These are phyloP conservation scores for Aureobasidium mangrovei DNA, from an alignment of 2,329 filamentous ascomycete genomes.

Conservation along the genomic window DNA sequence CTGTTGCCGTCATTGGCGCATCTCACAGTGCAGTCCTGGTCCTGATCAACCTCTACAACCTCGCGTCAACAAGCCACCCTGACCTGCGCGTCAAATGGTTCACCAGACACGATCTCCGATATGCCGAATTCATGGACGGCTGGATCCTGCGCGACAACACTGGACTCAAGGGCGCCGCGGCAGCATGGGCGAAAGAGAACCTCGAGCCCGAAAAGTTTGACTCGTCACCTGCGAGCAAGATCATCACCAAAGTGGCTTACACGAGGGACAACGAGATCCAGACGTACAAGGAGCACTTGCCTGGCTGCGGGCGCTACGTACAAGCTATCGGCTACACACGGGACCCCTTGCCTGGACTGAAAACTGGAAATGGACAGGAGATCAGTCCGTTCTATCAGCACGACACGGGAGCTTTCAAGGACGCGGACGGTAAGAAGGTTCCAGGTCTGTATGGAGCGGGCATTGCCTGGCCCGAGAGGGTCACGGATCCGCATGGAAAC, in stretches of 20 bases:
- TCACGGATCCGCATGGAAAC: conserved; percentile 53
- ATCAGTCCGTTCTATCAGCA: conserved; percentile 38
- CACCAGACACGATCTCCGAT: conserved; percentile 50
- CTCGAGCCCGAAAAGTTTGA: conserved; percentile 45
- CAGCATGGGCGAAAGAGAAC: conserved; percentile 50
- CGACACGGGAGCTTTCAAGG: conserved; percentile 29
- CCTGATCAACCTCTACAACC: conserved; percentile 50
- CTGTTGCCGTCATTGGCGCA: conserved; percentile 51
- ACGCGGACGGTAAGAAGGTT: conserved; percentile 27
- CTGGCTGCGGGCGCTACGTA: conserved; percentile 44
- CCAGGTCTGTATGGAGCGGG: conserved; percentile 52
- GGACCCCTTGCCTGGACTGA: conserved; percentile 42
- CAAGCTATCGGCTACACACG: conserved; percentile 52
- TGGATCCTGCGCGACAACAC: conserved; percentile 60
- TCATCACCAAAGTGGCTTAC: conserved; percentile 32
- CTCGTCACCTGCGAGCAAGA: conserved; percentile 37
- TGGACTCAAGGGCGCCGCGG: conserved; percentile 53
- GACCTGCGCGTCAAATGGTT: conserved; percentile 53
- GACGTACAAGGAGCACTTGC: conserved; percentile 40
- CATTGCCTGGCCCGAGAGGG: conserved; percentile 54
- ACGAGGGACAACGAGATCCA: conserved; percentile 41
- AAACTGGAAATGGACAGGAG: conserved; percentile 24
- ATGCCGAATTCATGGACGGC: conserved; percentile 53
- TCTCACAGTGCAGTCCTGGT: conserved; percentile 57
- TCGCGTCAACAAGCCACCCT: conserved; percentile 45